A percentile compares a stretch with the other conserved stretches of the same genome.
phyloP scores from a whole-genome alignment of 257 asterid species.

The Galeopsis tetrahit region DNA sequence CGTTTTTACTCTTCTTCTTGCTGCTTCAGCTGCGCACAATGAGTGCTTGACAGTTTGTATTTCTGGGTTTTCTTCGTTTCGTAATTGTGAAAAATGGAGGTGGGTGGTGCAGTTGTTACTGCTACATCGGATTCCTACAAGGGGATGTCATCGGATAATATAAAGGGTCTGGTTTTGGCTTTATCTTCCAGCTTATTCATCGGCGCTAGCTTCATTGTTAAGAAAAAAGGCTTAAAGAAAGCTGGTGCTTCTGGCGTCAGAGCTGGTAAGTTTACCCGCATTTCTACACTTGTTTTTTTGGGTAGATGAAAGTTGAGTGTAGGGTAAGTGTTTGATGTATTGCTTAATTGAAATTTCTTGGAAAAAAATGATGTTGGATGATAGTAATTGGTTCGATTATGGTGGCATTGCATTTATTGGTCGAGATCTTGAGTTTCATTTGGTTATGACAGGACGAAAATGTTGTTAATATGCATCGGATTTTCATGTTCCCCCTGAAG shows the following conservation, averaged over 20 bases:
- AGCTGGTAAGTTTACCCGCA: slow-evolving; percentile 57
- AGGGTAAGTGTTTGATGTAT: slow-evolving; percentile 5
- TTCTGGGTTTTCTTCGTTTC: slow-evolving; percentile 19
- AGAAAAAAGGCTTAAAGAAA: slow-evolving; percentile 87
- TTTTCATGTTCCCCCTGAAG: not conserved
- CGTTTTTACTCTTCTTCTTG: not conserved
- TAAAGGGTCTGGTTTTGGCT: slow-evolving; percentile 77
- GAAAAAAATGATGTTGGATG: slow-evolving; percentile 9
- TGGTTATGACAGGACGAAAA: not conserved
- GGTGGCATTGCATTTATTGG: slow-evolving; percentile 20
- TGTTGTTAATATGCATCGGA: slow-evolving; percentile 3
- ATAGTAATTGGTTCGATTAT: not conserved
- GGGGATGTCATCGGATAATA: slow-evolving; percentile 84
- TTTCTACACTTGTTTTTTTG: not conserved
- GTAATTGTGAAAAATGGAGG: slow-evolving; percentile 32
- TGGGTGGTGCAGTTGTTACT: slow-evolving; percentile 42
- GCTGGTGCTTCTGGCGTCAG: slow-evolving; percentile 86
- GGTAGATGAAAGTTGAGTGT: not conserved
- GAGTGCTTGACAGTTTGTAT: slow-evolving; percentile 33
- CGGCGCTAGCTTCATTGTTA: slow-evolving; percentile 91
- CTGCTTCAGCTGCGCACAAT: slow-evolving; percentile 27
- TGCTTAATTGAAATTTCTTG: not conserved
- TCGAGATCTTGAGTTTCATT: slow-evolving; percentile 28
- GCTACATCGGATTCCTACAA: slow-evolving; percentile 52
- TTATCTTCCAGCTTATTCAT: slow-evolving; percentile 84